Percentiles rank a stretch among this genome's conserved stretches.
phyloP scores from a whole-genome alignment of 306 rosid genomes.

The Ormosia emarginata region DNA sequence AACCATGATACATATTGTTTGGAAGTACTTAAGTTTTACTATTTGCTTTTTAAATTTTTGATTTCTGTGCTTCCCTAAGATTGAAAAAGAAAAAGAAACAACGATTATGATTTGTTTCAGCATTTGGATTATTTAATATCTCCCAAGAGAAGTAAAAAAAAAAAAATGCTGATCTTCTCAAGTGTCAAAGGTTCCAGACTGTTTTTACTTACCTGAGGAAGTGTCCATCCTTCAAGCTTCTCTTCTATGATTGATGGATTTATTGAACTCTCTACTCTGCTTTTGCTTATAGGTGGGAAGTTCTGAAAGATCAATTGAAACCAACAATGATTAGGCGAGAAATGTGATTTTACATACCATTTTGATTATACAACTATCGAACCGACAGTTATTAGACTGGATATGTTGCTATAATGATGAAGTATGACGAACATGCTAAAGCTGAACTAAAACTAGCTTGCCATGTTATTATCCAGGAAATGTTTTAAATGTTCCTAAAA shows the following conservation, averaged over 20 bases:
- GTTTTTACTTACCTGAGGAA: constrained; percentile 35
- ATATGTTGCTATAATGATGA: background rate
- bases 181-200: background rate
- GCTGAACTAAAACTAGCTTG: background rate
- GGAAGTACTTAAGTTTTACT: background rate
- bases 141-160: background rate
- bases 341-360: background rate
- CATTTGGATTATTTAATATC: background rate
- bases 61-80: background rate
- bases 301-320: constrained; percentile 31
- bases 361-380: background rate
- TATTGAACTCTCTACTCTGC: constrained; percentile 47
- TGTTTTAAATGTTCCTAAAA: no score
- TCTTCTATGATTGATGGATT: constrained; percentile 36
- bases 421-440: background rate
- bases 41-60: background rate
- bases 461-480: background rate
- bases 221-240: constrained; percentile 61
- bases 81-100: background rate
- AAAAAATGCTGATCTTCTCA: background rate
- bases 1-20: no score
- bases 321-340: background rate
- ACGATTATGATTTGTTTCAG: background rate
- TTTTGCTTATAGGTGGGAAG: constrained; percentile 56
- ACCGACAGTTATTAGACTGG: background rate